Evolutionary conservation across 768 basidiomycete genomes (phyloP), one percentile per base, ranked within the genome.

Genomic region (Pleurotus platypus): DNA sequence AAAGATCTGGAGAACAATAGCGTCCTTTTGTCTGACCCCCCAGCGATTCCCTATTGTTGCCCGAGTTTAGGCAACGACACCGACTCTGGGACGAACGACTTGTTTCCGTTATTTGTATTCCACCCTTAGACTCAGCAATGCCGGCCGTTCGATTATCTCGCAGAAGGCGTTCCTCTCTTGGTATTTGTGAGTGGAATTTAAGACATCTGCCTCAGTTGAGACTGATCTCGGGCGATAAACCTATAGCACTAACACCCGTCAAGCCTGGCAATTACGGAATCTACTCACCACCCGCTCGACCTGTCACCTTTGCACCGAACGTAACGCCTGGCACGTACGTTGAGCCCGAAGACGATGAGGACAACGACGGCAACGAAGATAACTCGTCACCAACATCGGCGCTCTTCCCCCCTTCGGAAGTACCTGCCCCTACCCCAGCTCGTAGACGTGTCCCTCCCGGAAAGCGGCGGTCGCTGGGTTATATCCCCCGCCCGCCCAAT

Each of bases 401-500:
- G 42, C 70, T 86, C 26, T 86, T 85, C 66, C 85, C 85, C 0
- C 84, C 83, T 0, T 80, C 82, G 0, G 71, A 74, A 15, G 64
- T 69, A 0, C 75, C 78, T 0, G 66, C 74, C 0, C 72, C 73
- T 9, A 63, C 75, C 0, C 69, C 75, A 2, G 63, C 78, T 0
- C 75, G 80, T 47, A 72, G 79, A 61, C 79, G 84, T 0, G 72
- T 67, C 2, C 84, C 84, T 1, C 84, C 83, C 0, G 83, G 82
- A 58, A 88, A 85, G 73, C 79, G 84, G 47, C 78, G 79, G 51
- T 75, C 73, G 61, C 78, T 70, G 58, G 83, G 73, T 12, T 89
- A 92, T 66, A 88, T 92, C 49, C 90, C 90, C 2, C 82, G 90
- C 18, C 90, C 90, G 1, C 87, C 90, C 4, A 92, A 92, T 60